These are phyloP conservation scores for Meyerozyma guilliermondii DNA, from an alignment of 1,139 yeast genomes.

Conservation along the genomic window DNA sequence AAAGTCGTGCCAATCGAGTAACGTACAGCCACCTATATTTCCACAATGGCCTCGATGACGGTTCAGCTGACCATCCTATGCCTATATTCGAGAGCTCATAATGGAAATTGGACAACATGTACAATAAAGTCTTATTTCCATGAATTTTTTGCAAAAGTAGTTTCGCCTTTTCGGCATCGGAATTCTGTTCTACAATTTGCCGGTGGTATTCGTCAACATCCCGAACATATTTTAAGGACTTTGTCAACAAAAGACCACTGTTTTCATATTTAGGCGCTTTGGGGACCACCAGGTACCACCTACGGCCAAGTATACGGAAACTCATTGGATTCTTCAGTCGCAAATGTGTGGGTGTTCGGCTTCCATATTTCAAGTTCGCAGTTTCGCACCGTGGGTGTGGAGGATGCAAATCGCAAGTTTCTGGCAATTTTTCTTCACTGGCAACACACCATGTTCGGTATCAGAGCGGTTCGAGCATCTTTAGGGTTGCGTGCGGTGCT, in stretches of 20 bases:
- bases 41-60: constrained; percentile 7
- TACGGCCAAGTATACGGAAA: background rate
- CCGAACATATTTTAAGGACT: constrained; percentile 22
- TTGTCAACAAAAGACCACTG: background rate
- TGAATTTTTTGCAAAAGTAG: constrained; percentile 22
- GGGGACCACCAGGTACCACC: background rate
- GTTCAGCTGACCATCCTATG: constrained; percentile 15
- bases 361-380: background rate
- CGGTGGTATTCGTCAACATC: constrained; percentile 25
- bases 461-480: background rate
- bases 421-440: background rate
- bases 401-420: background rate
- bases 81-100: constrained; percentile 29
- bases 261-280: background rate
- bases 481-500: background rate
- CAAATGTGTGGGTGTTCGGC: background rate
- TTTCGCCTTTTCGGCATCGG: constrained; percentile 17
- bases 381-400: background rate
- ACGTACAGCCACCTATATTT: constrained; percentile 17
- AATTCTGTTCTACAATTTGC: constrained; percentile 14
- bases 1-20: constrained; percentile 20
- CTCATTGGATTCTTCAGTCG: background rate
- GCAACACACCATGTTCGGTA: background rate
- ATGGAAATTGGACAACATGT: constrained; percentile 28
- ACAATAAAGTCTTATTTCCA: constrained; percentile 27